phyloP scores from a whole-genome alignment of 768 basidiomycete species.

The Mycena venus region DNA sequence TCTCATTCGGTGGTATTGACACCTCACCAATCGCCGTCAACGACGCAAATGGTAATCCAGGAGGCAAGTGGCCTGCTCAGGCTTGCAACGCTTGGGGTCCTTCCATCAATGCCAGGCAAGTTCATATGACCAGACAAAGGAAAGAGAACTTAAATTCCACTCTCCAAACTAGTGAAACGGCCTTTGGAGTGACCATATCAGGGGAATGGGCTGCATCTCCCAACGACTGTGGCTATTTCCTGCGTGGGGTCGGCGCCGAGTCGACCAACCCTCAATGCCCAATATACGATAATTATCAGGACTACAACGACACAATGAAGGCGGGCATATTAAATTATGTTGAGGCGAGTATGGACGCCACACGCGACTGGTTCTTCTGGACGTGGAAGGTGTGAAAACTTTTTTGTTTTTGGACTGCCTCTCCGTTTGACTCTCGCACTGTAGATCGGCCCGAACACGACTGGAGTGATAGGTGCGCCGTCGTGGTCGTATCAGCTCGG shows the following conservation, averaged over 20 bases:
- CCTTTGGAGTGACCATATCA: slow-evolving; percentile 78
- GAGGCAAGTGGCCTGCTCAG: slow-evolving; percentile 60
- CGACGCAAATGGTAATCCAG: slow-evolving; percentile 31
- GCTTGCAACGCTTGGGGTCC: slow-evolving; percentile 75
- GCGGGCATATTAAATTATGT: slow-evolving; percentile 66
- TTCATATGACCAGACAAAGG: slow-evolving; percentile 39
- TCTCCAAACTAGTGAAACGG: slow-evolving; percentile 45
- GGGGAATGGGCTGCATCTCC: slow-evolving; percentile 83
- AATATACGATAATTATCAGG: slow-evolving; percentile 66
- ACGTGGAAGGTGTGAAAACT: slow-evolving; percentile 58
- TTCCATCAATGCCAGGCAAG: slow-evolving; percentile 63
- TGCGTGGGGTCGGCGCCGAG: slow-evolving; percentile 37
- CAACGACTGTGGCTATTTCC: slow-evolving; percentile 69
- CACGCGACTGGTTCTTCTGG: slow-evolving; percentile 64
- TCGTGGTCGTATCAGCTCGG: slow-evolving; percentile 66
- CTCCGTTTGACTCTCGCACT: slow-evolving; percentile 59
- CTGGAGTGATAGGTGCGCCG: slow-evolving; percentile 55
- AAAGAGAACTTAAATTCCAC: too few relatives aligned
- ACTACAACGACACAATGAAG: slow-evolving; percentile 59
- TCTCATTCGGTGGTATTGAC: slow-evolving; percentile 64
- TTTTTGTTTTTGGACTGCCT: neutral
- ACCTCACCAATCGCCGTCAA: slow-evolving; percentile 37
- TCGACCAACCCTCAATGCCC: slow-evolving; percentile 47
- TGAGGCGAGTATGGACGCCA: slow-evolving; percentile 59
- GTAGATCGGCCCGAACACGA: slow-evolving; percentile 61